Evolutionary conservation across 805 yeast genomes (phyloP).

Genomic region (Teunomyces pallodes): DNA sequence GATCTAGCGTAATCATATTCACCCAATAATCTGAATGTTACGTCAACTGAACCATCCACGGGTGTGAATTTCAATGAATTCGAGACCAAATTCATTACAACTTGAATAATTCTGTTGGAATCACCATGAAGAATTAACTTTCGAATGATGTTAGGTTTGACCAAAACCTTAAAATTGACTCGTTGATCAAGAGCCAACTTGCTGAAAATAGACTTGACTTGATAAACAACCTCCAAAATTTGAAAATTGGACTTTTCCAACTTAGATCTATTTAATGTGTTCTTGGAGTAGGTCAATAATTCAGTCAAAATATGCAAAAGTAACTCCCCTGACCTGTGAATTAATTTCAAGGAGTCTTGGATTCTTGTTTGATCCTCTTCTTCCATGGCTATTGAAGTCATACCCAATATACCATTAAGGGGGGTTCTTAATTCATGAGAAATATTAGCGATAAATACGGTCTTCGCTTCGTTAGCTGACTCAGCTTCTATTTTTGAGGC

Average conservation of each 20-base stretch:
- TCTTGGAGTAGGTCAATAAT: constrained; percentile 86
- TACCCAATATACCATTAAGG: constrained; percentile 90
- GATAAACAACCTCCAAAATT: constrained; percentile 77
- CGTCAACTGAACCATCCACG: constrained; percentile 75
- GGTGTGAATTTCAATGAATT: constrained; percentile 93
- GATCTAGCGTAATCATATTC: constrained; percentile 60
- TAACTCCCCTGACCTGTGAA: constrained; percentile 88
- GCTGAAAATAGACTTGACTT: constrained; percentile 79
- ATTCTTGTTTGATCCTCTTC: constrained; percentile 69
- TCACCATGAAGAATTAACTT: constrained; percentile 79
- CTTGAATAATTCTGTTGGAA: constrained; percentile 84
- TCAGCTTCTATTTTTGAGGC: constrained; percentile 88
- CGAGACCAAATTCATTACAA: constrained; percentile 88
- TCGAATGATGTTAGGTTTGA: constrained; percentile 60
- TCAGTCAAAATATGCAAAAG: constrained; percentile 87
- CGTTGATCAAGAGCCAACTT: constrained; percentile 76
- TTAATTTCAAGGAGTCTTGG: constrained; percentile 73
- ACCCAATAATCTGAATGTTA: constrained; percentile 61
- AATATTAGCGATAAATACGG: constrained; percentile 87
- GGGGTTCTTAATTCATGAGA: constrained; percentile 96
- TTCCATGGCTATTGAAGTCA: constrained; percentile 91
- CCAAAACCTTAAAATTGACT: constrained; percentile 60
- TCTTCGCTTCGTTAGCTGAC: constrained; percentile 94
- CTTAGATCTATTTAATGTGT: constrained; percentile 78
- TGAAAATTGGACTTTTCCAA: constrained; percentile 81